These are phyloP conservation scores for Aureobasidium sp. DNA, from an alignment of 2,329 filamentous ascomycete genomes.

Conservation along the genomic window DNA sequence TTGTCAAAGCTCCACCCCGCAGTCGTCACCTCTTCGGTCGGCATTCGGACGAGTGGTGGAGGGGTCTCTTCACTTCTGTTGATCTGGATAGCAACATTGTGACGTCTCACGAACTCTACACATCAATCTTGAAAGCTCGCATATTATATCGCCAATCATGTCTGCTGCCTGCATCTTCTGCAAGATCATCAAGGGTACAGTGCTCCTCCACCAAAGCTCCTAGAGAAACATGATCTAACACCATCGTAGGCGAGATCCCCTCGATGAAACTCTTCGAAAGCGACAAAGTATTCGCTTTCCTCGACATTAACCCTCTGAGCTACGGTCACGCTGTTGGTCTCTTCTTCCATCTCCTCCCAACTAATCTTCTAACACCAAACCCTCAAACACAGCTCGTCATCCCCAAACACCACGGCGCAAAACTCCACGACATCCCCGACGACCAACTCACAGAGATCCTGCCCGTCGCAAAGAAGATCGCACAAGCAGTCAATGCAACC, in stretches of 20 bases:
- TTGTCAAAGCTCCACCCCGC: conserved; percentile 3
- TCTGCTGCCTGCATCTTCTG: conserved; percentile 76
- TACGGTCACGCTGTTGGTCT: conserved; percentile 76
- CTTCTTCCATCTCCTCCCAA: neutral
- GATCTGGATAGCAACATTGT: neutral
- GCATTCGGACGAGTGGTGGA: neutral
- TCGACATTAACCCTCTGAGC: conserved; percentile 88
- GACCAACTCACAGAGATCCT: conserved; percentile 76
- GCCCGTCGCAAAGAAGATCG: conserved; percentile 82
- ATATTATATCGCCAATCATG: neutral
- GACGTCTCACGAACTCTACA: neutral
- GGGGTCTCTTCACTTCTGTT: neutral
- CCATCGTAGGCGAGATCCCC: conserved; percentile 72
- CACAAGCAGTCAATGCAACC: conserved; percentile 61
- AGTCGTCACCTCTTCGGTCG: neutral
- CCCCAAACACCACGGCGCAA: conserved; percentile 87
- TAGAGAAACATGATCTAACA: neutral
- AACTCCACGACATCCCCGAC: conserved; percentile 88
- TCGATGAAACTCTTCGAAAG: conserved; percentile 94
- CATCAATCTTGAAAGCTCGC: neutral
- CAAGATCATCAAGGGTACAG: conserved; percentile 85
- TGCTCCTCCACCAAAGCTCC: neutral
- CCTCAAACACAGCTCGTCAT: conserved; percentile 94
- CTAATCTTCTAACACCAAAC: neutral
- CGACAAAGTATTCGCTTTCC: conserved; percentile 87